Evolutionary conservation across 1,284 basidiomycete species (phyloP), one percentile per base, ranked within the genome.

Genomic region (Ceratobasidium sp.): DNA sequence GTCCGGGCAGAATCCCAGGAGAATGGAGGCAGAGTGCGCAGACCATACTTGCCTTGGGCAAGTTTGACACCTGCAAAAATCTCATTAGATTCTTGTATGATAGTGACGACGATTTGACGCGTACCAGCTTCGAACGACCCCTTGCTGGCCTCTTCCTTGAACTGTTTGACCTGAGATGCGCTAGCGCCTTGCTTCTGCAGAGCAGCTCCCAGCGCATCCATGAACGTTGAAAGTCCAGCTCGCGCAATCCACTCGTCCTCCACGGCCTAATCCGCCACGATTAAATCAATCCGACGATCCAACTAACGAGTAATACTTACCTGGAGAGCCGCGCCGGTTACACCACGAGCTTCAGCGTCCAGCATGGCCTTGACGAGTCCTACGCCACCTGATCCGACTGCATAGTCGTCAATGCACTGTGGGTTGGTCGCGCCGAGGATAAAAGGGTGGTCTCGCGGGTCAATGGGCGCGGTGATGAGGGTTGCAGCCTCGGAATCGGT

Each of bases 401-500:
- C 60, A 30, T 75, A 75, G 44, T 75, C 73, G 52, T 75, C 73
- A 33, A 75, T 75, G 50, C 60, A 65, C 27, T 83, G 81, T 12
- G 94, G 84, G 85, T 98, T 97, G 66, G 96, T 97, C 77, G 90
- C 91, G 60, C 97, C 97, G 48, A 99, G 91, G 84, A 99, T 97
- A 89, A 98, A 99, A 44, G 96, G 86, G 83, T 99, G 97, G 87
- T 99, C 97, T 54, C 97, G 93, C 82, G 94, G 92, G 86, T 99
- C 98, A 80, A 99, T 96, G 87, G 99, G 99, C 82, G 95, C 93
- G 70, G 96, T 95, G 87, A 99, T 95, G 81, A 99, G 91, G 1
- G 97, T 99, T 3, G 97, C 97, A 8, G 97, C 97, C 85, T 99
- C 92, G 12, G 92, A 92, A 84, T 94, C 92, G 69, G 92, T 94